phyloP scores from a whole-genome alignment of 345 rosid genomes.

The Leavenworthia alabamica region DNA sequence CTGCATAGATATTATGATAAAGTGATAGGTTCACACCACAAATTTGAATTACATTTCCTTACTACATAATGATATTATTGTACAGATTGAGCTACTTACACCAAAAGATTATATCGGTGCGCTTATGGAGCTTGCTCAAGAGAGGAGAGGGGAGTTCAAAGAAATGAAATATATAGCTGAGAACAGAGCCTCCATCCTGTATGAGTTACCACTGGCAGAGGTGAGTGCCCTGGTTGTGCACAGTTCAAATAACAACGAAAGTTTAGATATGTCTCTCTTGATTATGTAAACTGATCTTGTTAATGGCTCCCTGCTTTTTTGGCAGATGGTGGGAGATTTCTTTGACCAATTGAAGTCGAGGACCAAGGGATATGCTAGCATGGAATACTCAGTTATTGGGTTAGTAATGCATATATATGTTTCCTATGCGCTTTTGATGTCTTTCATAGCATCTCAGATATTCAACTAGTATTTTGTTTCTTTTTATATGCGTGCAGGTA shows the following conservation, averaged over 20 bases:
- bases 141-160: conserved; percentile 86
- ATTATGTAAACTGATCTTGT: neutral
- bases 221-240: conserved; percentile 32
- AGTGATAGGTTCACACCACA: neutral
- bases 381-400: conserved; percentile 91
- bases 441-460: neutral
- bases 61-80: conserved; percentile 14
- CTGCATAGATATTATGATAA: neutral
- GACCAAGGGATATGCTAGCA: conserved; percentile 98
- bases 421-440: neutral
- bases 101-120: conserved; percentile 95
- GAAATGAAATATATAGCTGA: conserved; percentile 94
- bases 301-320: conserved; percentile 7
- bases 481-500: conserved; percentile 44
- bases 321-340: conserved; percentile 98
- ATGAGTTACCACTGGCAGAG: conserved; percentile 93
- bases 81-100: conserved; percentile 88
- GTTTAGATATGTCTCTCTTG: neutral
- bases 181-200: conserved; percentile 73
- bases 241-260: conserved; percentile 9
- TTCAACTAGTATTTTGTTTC: neutral
- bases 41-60: conserved; percentile 5
- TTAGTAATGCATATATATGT: conserved; percentile 22
- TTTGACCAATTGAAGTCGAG: conserved; percentile 93
- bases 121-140: conserved; percentile 97